Conservation (phyloP, 225 moss, liverwort and hornwort species). For the Marchantia paleacea region DNA sequence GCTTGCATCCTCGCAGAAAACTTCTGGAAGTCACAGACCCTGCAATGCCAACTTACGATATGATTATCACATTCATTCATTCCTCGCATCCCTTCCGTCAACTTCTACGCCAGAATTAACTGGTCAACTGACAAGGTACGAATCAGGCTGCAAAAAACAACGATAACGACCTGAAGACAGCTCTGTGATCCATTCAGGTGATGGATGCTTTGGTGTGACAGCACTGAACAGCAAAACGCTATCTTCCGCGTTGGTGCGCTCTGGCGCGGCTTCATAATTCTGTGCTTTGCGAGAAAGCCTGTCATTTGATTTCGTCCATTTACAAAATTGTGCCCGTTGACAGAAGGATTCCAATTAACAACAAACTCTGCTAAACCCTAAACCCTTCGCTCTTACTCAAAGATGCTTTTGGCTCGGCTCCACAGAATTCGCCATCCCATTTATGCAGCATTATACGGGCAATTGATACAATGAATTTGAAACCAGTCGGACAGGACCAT, state of each 20-base stretch:
- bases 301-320: neutral
- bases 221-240: too few relatives aligned
- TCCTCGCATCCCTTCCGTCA: neutral
- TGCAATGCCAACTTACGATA: neutral
- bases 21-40: neutral
- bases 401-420: neutral
- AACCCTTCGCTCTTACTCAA: neutral
- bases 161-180: too few relatives aligned
- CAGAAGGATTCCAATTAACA: neutral
- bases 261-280: too few relatives aligned
- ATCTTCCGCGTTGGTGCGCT: too few relatives aligned
- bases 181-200: too few relatives aligned
- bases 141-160: too few relatives aligned
- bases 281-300: neutral
- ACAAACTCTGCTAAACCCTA: neutral
- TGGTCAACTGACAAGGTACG: neutral
- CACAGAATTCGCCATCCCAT: neutral
- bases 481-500: neutral
- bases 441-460: too few relatives aligned
- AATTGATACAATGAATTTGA: neutral
- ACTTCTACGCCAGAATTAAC: neutral
- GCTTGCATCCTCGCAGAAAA: constrained; percentile 2
- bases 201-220: too few relatives aligned
- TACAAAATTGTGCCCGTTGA: neutral
- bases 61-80: neutral